Evolutionary conservation across 371 early-diverging fungal genomes (phyloP), one percentile per base, ranked within the genome.

Genomic region (Mucor piriformis): DNA sequence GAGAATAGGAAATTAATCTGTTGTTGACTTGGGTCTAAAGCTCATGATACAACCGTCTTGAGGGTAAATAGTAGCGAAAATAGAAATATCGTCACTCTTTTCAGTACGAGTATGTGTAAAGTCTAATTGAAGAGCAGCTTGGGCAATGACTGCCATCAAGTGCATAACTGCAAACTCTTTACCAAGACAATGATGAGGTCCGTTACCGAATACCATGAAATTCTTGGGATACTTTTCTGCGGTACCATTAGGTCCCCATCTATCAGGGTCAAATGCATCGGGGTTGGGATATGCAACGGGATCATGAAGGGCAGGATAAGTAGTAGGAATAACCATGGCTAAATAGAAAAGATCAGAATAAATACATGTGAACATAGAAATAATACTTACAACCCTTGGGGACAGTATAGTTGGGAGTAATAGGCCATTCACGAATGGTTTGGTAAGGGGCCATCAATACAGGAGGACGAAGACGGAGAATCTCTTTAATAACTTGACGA

Each of bases 371-470:
- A 12, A 32, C 6, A 48, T n/a, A 13, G 35, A 5, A 18, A n/a
- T 3, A 4, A 38, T n/a, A 72, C 68, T 53, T 67, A 72, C 73
- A 53, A 20, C 66, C 66, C 55, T 72, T 74, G 50, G 81, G 81
- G 15, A 81, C 74, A 38, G 74, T 73, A 63, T 81, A 81, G 48
- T 58, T 65, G 2, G 65, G 57, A 32, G 68, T 73, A 20, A 81
- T 56, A n/a, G 76, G 66, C 72, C 72, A 81, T 35, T 81, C 77
- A 37, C 73, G 70, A 20, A 53, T 57, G 12, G 81, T 74, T 63
- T 81, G 75, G 57, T 81, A 81, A 50, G 81, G 81, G 2, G 76
- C 77, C 81, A 81, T 81, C 63, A 81, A 67, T 33, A 81, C 81
- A 20, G 81, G 81, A 49, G 81, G 81, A 42, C 77, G 76, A 20